These are phyloP conservation scores for Phymatotrichopsis omnivora DNA, from an alignment of 2,329 filamentous ascomycete species.

Conservation along the genomic window DNA sequence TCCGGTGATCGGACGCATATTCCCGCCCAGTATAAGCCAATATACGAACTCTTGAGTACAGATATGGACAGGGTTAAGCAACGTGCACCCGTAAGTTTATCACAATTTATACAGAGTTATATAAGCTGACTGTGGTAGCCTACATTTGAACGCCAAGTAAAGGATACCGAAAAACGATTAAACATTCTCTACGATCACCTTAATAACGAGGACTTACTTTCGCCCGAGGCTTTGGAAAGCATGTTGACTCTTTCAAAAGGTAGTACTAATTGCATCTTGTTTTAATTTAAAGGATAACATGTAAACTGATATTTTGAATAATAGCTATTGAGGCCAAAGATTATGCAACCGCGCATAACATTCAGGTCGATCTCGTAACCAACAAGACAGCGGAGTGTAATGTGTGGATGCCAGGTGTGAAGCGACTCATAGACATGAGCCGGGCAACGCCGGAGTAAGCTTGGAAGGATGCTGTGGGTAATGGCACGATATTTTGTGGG, in stretches of 20 bases:
- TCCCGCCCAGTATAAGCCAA: constrained; percentile 59
- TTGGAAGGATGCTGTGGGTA: no score
- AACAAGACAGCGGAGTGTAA: constrained; percentile 72
- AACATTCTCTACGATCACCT: constrained; percentile 93
- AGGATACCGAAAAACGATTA: constrained; percentile 86
- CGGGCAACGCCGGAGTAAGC: constrained; percentile 52
- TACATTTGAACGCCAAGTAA: constrained; percentile 79
- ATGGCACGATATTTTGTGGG: background rate
- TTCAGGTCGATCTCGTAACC: constrained; percentile 66
- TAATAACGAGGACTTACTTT: constrained; percentile 68
- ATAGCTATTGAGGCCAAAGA: constrained; percentile 58
- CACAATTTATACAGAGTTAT: background rate
- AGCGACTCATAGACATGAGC: constrained; percentile 69
- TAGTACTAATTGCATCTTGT: background rate
- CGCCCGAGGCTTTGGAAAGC: constrained; percentile 35
- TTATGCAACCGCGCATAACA: constrained; percentile 54
- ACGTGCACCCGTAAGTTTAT: constrained; percentile 55
- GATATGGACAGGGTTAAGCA: constrained; percentile 85
- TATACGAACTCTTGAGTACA: constrained; percentile 69
- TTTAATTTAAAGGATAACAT: background rate
- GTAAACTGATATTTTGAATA: constrained; percentile 33
- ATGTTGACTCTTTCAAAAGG: constrained; percentile 34
- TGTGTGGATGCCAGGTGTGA: constrained; percentile 80
- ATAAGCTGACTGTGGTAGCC: constrained; percentile 32
- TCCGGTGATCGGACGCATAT: constrained; percentile 86